These are phyloP conservation scores for Mycena crocata DNA, from an alignment of 768 basidiomycete genomes.

Conservation along the genomic window DNA sequence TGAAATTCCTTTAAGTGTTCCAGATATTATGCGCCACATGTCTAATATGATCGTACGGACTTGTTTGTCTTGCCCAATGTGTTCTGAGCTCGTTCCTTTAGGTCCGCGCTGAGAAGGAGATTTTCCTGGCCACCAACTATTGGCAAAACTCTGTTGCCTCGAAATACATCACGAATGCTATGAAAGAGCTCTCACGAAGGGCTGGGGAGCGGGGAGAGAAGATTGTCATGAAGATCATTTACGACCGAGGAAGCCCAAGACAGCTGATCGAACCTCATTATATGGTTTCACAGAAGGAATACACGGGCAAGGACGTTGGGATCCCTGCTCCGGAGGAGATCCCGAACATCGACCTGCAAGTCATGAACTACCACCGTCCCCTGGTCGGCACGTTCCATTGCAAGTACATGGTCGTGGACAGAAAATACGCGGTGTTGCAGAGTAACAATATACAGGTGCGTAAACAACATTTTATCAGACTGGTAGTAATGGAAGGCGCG, in stretches of 20 bases:
- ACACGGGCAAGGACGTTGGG: constrained; percentile 57
- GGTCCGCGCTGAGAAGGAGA: constrained; percentile 70
- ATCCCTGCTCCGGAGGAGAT: constrained; percentile 67
- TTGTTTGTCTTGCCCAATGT: no score
- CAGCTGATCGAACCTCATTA: constrained; percentile 60
- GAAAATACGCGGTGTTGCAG: constrained; percentile 73
- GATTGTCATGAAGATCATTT: constrained; percentile 75
- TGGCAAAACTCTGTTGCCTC: constrained; percentile 66
- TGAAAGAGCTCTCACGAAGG: constrained; percentile 63
- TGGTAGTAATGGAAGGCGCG: no score
- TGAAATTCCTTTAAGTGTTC: constrained; percentile 53
- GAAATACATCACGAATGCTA: constrained; percentile 60
- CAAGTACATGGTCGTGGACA: constrained; percentile 77
- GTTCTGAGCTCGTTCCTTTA: no score
- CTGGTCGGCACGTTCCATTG: constrained; percentile 73
- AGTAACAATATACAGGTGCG: constrained; percentile 80
- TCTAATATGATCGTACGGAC: constrained; percentile 70
- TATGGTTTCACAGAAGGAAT: constrained; percentile 57
- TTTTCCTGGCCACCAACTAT: constrained; percentile 77
- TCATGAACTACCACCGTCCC: constrained; percentile 65
- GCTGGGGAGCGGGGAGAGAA: constrained; percentile 57
- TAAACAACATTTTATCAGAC: no score
- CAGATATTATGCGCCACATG: constrained; percentile 81
- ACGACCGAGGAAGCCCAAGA: constrained; percentile 73
- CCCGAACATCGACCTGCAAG: constrained; percentile 69